Percentiles rank a stretch among this genome's conserved stretches.
Conservation (phyloP, 202 grass and related monocot species). For the Schoenoplectus tabernaemontani region DNA sequence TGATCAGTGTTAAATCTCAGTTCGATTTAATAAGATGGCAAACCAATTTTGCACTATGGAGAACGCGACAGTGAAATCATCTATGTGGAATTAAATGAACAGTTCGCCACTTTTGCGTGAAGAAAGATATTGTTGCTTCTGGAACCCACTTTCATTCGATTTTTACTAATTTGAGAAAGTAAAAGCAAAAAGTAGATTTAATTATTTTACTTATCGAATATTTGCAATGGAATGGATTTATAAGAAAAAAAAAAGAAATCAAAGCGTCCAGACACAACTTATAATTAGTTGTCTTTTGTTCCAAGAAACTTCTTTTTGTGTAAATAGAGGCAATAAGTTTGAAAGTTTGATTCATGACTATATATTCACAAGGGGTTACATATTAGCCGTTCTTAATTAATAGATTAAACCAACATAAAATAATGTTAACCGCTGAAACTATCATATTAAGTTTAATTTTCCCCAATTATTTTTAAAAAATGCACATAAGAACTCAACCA, state of each 20-base stretch:
- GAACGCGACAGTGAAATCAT: not conserved
- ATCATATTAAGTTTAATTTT: no score
- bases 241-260: not conserved
- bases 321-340: not conserved
- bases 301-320: not conserved
- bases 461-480: no score
- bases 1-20: not conserved
- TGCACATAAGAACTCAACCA: no score
- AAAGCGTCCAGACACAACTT: not conserved
- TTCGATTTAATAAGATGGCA: not conserved
- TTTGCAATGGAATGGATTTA: not conserved
- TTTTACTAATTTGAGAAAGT: not conserved
- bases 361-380: no score
- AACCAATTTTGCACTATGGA: not conserved
- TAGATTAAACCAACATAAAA: no score
- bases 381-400: not conserved
- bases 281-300: not conserved
- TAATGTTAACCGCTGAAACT: no score
- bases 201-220: not conserved
- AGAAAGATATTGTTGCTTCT: not conserved
- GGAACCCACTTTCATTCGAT: not conserved
- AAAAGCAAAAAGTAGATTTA: constrained; percentile 1
- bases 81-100: not conserved
- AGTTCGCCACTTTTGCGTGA: constrained; percentile 2
- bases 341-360: not conserved